Conservation (phyloP, 2,329 filamentous ascomycete species). For the Calonectria pauciramosa region DNA sequence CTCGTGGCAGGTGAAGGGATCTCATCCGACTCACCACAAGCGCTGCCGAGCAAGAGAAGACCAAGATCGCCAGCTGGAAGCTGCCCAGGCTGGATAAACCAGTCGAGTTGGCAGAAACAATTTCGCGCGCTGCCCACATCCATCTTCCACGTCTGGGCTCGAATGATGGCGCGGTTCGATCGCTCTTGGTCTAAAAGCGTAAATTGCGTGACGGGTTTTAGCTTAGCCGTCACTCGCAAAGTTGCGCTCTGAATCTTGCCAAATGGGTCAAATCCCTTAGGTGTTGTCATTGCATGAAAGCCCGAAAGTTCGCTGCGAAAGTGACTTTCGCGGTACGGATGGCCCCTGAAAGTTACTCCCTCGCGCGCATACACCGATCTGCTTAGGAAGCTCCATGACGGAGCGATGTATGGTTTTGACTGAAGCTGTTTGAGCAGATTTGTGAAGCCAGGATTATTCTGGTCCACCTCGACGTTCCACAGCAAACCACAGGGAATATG, state of each 20-base stretch:
- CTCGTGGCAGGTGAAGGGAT: no score
- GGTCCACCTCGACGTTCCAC: background rate
- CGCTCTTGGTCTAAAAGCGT: background rate
- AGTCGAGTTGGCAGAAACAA: background rate
- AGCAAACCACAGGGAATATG: background rate
- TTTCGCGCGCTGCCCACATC: background rate
- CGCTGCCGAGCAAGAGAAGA: background rate
- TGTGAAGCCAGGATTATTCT: background rate
- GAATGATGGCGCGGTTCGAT: background rate
- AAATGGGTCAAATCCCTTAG: background rate
- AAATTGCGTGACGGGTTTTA: background rate
- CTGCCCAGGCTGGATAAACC: background rate
- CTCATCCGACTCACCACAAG: background rate
- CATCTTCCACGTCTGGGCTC: background rate
- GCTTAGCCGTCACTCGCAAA: background rate
- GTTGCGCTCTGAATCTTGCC: background rate
- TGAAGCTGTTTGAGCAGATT: background rate
- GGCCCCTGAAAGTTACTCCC: background rate
- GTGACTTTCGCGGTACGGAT: background rate
- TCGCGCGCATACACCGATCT: background rate
- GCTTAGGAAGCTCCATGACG: background rate
- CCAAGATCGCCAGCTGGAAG: background rate
- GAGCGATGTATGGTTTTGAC: background rate
- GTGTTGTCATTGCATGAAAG: background rate
- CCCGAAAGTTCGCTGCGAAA: background rate